Evolutionary conservation across 768 basidiomycete species (phyloP).

Genomic region (Termitomyces sp.): DNA sequence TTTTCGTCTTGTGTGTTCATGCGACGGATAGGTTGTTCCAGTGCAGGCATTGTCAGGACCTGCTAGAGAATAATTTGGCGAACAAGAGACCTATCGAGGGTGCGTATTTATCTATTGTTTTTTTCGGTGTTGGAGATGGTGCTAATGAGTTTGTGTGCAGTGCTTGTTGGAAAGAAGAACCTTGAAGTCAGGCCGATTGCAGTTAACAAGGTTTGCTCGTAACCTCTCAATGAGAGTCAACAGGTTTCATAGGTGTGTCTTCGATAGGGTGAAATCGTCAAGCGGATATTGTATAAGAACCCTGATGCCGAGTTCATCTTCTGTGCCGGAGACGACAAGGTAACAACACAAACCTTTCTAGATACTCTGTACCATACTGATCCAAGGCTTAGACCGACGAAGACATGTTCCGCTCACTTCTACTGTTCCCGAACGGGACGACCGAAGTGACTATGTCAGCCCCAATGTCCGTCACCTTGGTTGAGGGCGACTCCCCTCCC

Average conservation of each 20-base stretch:
- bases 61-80: constrained; percentile 91
- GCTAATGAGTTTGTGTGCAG: constrained; percentile 27
- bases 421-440: constrained; percentile 48
- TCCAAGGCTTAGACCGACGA: constrained; percentile 71
- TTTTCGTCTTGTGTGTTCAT: constrained; percentile 3
- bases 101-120: constrained; percentile 26
- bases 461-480: constrained; percentile 47
- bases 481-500: constrained; percentile 39
- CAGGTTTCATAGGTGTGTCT: neutral
- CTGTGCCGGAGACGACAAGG: constrained; percentile 98
- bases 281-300: constrained; percentile 87
- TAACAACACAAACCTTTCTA: constrained; percentile 16
- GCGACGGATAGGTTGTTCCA: constrained; percentile 64
- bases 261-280: constrained; percentile 86
- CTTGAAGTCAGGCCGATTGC: constrained; percentile 94
- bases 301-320: constrained; percentile 94
- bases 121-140: neutral
- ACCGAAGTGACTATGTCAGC: constrained; percentile 33
- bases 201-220: constrained; percentile 70
- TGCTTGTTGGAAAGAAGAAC: constrained; percentile 97
- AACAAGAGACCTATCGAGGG: constrained; percentile 94
- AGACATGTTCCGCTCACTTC: constrained; percentile 96
- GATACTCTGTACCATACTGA: neutral
- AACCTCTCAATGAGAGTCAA: too few relatives aligned
- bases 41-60: constrained; percentile 93